Evolutionary conservation across 106 monocot genomes (phyloP).

Genomic region (Platanthera guangdongensis): DNA sequence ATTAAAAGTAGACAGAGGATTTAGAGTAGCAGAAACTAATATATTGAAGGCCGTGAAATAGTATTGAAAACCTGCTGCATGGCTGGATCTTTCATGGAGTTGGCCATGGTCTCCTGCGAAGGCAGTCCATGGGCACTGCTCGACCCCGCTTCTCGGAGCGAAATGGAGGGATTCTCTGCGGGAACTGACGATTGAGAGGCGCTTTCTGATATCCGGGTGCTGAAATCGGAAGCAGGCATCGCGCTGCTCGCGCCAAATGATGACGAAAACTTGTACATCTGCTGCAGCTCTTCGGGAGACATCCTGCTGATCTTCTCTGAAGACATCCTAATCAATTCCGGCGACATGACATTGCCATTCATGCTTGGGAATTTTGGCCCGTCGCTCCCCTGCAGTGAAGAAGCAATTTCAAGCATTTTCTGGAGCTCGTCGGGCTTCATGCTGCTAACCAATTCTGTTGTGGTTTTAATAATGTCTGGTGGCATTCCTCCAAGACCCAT

Average conservation of each 20-base stretch:
- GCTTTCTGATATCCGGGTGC: conserved; percentile 20
- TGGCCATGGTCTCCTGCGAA: conserved; percentile 58
- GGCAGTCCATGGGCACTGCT: conserved; percentile 18
- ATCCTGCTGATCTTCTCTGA: conserved; percentile 71
- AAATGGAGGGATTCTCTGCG: not conserved
- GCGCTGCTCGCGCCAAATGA: conserved; percentile 27
- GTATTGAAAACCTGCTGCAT: conserved; percentile 65
- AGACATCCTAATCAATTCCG: conserved; percentile 84
- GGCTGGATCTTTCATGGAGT: conserved; percentile 83
- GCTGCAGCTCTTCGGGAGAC: conserved; percentile 77
- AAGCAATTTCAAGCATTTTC: conserved; percentile 74
- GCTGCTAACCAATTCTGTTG: conserved; percentile 62
- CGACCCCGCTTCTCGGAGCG: conserved; percentile 6
- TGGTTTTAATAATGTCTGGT: conserved; percentile 71
- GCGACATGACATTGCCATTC: conserved; percentile 42
- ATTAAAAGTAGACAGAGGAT: not conserved
- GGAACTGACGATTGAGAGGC: conserved; percentile 20
- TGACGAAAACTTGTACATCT: conserved; percentile 57
- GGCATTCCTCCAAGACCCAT: conserved; percentile 57
- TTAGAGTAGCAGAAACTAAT: not conserved
- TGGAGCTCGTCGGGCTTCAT: conserved; percentile 98
- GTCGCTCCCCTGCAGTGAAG: conserved; percentile 41
- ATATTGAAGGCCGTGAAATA: not conserved
- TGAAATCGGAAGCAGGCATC: conserved; percentile 1
- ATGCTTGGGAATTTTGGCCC: conserved; percentile 5